Evolutionary conservation across 2,329 filamentous ascomycete species (phyloP).

Genomic region (Xylariaceae sp.): DNA sequence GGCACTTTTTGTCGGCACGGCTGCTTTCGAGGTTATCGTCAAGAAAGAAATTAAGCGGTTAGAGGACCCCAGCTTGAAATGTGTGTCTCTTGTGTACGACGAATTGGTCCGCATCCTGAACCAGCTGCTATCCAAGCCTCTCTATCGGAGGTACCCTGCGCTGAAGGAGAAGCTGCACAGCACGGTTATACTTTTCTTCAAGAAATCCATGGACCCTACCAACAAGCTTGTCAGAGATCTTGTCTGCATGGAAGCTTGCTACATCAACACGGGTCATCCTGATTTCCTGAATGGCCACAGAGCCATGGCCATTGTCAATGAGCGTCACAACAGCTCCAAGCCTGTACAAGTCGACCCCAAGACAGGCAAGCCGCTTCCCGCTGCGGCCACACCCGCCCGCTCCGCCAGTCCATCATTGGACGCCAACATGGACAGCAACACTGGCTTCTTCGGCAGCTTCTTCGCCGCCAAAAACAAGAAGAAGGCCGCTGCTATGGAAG

Average conservation of each 20-base stretch:
- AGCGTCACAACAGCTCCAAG: constrained; percentile 74
- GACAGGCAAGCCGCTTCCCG: constrained; percentile 87
- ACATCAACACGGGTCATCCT: constrained; percentile 97
- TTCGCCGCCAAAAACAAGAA: constrained; percentile 99
- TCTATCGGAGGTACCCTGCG: constrained; percentile 88
- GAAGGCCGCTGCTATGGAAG: constrained; percentile 99
- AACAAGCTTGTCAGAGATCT: constrained; percentile 95
- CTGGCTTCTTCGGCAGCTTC: constrained; percentile 96
- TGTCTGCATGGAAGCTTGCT: constrained; percentile 92
- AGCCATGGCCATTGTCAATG: constrained; percentile 97
- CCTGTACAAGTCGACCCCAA: constrained; percentile 96
- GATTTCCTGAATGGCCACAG: constrained; percentile 96
- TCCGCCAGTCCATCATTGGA: constrained; percentile 68
- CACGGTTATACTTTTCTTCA: constrained; percentile 92
- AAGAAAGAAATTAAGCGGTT: constrained; percentile 97
- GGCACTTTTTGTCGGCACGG: constrained; percentile 93
- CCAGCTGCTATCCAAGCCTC: constrained; percentile 78
- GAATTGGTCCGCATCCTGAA: constrained; percentile 93
- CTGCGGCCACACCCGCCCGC: constrained; percentile 59
- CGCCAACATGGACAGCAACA: constrained; percentile 46
- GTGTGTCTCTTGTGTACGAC: constrained; percentile 94
- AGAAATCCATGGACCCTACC: constrained; percentile 95
- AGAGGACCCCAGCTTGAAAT: constrained; percentile 95
- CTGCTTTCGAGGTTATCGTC: constrained; percentile 96
- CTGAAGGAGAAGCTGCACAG: constrained; percentile 96